phyloP scores from a whole-genome alignment of 768 basidiomycete genomes.

The Russula dissimulans region DNA sequence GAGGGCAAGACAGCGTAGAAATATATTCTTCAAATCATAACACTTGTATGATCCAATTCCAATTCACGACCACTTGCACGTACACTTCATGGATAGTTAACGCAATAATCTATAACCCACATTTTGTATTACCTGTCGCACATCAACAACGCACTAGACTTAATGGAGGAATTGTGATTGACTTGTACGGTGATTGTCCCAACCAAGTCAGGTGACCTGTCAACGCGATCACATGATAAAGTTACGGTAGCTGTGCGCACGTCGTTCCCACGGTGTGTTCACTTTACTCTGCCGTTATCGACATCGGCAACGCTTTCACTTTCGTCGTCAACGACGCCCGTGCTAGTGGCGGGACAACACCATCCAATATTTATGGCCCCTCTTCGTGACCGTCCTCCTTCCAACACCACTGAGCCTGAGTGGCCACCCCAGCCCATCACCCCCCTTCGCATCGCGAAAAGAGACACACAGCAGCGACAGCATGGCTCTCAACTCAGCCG shows the following conservation, averaged over 20 bases:
- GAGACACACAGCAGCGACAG: conserved; percentile 37
- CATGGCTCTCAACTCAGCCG: conserved; percentile 49
- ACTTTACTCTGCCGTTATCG: conserved; percentile 6
- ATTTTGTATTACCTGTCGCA: conserved; percentile 5
- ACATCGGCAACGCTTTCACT: neutral
- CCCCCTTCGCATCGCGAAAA: conserved; percentile 68
- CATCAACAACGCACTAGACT: neutral
- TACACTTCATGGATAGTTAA: neutral
- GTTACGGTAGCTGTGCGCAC: neutral
- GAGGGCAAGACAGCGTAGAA: conserved; percentile 46
- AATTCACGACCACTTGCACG: conserved; percentile 1
- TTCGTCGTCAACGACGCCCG: neutral
- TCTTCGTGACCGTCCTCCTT: conserved; percentile 49
- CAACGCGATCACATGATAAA: conserved; percentile 21
- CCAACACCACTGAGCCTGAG: conserved; percentile 54
- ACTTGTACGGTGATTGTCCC: too few species aligned
- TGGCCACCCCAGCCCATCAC: conserved; percentile 55
- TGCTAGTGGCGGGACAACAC: neutral
- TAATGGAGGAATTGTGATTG: neutral
- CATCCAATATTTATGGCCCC: conserved; percentile 32
- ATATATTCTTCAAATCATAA: conserved; percentile 23
- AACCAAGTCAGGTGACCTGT: conserved; percentile 3
- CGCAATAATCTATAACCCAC: neutral
- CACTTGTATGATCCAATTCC: neutral
- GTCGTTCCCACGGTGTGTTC: conserved; percentile 17